A percentile compares a stretch with the other conserved stretches of the same genome.
Evolutionary conservation across 2,329 filamentous ascomycete genomes (phyloP).

Genomic region (Tolypocladium sp.): DNA sequence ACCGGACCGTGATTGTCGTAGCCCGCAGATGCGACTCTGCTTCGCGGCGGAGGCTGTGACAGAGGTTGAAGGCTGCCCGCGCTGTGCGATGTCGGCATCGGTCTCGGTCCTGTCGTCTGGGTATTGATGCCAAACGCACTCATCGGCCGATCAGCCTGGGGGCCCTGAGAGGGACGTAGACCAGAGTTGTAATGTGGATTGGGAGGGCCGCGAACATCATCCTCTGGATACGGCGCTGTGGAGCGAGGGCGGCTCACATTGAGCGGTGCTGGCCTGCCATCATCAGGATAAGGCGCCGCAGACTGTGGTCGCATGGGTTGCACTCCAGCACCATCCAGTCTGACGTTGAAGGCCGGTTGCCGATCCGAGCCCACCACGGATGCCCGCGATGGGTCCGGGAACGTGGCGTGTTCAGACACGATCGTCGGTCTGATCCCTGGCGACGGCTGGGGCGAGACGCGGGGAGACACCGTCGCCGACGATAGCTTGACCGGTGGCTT

Average conservation of each 20-base stretch:
- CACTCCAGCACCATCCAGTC: constrained; percentile 26
- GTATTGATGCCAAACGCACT: constrained; percentile 48
- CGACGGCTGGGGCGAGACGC: constrained; percentile 31
- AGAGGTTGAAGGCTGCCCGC: constrained; percentile 36
- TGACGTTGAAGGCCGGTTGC: constrained; percentile 42
- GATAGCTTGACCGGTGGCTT: constrained; percentile 7
- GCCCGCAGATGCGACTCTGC: constrained; percentile 32
- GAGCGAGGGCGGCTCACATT: constrained; percentile 35
- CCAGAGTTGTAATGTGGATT: constrained; percentile 35
- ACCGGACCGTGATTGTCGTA: constrained; percentile 32
- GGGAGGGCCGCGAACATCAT: constrained; percentile 29
- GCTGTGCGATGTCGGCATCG: constrained; percentile 34
- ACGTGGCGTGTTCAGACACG: constrained; percentile 29
- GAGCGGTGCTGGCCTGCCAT: constrained; percentile 49
- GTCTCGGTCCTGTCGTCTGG: constrained; percentile 21
- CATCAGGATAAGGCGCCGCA: constrained; percentile 61
- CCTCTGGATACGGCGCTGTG: constrained; percentile 43
- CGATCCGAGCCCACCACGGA: constrained; percentile 26
- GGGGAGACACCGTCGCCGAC: constrained; percentile 17
- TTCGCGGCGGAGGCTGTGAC: constrained; percentile 21
- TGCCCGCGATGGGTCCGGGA: constrained; percentile 37
- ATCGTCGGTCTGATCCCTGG: constrained; percentile 28
- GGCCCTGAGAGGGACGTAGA: constrained; percentile 38
- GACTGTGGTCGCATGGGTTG: constrained; percentile 37
- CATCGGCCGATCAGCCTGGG: constrained; percentile 37